phyloP scores from a whole-genome alignment of 257 asterid genomes.

The Jaltomata sinuosa region DNA sequence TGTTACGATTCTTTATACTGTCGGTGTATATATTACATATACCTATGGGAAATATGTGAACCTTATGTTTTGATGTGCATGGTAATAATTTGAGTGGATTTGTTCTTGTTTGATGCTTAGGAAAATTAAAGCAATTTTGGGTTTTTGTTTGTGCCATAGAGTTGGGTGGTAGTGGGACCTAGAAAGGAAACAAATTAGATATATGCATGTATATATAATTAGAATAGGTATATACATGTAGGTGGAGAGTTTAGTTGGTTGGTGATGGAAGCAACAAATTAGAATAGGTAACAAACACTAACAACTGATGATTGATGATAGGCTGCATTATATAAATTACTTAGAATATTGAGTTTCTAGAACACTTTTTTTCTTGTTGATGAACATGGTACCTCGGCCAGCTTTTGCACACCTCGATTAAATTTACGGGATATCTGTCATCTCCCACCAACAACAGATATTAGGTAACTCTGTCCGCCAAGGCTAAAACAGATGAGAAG shows the following conservation, averaged over 20 bases:
- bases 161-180: slow-evolving; percentile 62
- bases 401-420: too few species aligned
- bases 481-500: too few species aligned
- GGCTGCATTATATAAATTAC: neutral
- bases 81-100: slow-evolving; percentile 5
- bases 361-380: neutral
- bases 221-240: slow-evolving; percentile 31
- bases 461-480: too few species aligned
- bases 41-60: slow-evolving; percentile 1
- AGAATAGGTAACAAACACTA: slow-evolving; percentile 8
- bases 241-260: slow-evolving; percentile 37
- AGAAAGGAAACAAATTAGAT: slow-evolving; percentile 10
- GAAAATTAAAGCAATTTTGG: slow-evolving; percentile 23
- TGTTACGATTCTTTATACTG: neutral
- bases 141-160: slow-evolving; percentile 30
- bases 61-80: slow-evolving; percentile 25
- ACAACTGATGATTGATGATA: slow-evolving; percentile 8
- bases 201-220: too few species aligned
- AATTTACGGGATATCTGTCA: too few species aligned
- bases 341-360: neutral
- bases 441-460: too few species aligned
- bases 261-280: slow-evolving; percentile 21
- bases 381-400: too few species aligned
- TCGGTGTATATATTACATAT: neutral
- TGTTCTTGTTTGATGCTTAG: slow-evolving; percentile 19